A percentile compares a stretch with the other conserved stretches of the same genome.
These are phyloP conservation scores for Paulownia fortunei DNA, from an alignment of 257 asterid genomes.

Conservation along the genomic window DNA sequence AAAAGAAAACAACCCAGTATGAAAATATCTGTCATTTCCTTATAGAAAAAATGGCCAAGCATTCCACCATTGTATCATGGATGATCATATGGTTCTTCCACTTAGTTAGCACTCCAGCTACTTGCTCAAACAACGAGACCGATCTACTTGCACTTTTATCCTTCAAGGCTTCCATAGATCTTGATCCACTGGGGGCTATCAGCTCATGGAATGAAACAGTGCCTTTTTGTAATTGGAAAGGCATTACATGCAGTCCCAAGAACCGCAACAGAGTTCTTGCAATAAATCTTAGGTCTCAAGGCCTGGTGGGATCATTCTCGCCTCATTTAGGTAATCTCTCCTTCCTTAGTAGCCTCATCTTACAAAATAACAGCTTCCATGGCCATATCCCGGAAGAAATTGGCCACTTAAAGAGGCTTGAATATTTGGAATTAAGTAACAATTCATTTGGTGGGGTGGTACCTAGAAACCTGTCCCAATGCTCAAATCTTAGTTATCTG, in stretches of 20 bases:
- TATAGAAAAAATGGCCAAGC: no score
- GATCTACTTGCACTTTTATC: conserved; percentile 22
- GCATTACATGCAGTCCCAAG: conserved; percentile 32
- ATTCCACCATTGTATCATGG: no score
- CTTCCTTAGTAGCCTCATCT: conserved; percentile 29
- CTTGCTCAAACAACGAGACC: neutral
- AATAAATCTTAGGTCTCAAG: conserved; percentile 32
- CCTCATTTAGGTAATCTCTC: no score
- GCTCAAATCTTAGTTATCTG: conserved; percentile 31
- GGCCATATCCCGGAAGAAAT: conserved; percentile 42
- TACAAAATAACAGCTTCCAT: conserved; percentile 35
- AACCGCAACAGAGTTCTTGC: conserved; percentile 30
- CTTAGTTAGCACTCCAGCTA: neutral
- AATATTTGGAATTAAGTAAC: conserved; percentile 28
- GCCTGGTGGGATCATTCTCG: conserved; percentile 33
- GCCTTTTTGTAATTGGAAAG: conserved; percentile 37
- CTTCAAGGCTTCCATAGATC: conserved; percentile 26
- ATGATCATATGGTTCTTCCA: neutral
- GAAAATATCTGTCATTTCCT: no score
- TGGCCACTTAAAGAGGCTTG: conserved; percentile 32
- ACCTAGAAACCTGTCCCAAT: conserved; percentile 37
- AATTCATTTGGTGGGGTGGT: conserved; percentile 46
- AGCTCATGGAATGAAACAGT: conserved; percentile 37
- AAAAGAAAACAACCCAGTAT: no score
- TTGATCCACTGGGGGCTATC: conserved; percentile 25